Conservation (phyloP, 768 basidiomycete species). For the Hericium erinaceus region DNA sequence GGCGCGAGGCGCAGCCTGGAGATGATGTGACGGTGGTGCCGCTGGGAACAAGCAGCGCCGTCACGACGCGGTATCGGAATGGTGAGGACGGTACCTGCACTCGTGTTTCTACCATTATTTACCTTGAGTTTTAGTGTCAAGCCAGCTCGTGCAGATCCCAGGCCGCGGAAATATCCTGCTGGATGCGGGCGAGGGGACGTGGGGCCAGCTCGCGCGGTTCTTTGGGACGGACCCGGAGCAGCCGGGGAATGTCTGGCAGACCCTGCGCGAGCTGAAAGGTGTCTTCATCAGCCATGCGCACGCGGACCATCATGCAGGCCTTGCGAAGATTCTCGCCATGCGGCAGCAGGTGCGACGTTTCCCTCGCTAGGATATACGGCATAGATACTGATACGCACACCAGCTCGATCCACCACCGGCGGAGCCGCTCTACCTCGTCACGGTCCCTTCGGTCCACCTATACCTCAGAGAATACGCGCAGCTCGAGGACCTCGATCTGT, state of each 20-base stretch:
- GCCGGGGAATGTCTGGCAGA: slow-evolving; percentile 38
- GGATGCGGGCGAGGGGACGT: slow-evolving; percentile 88
- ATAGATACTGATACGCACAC: background rate
- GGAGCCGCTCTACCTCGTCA: slow-evolving; percentile 64
- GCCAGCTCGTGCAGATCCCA: slow-evolving; percentile 72
- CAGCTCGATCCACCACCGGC: slow-evolving; percentile 57
- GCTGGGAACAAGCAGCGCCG: slow-evolving; percentile 82
- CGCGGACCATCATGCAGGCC: slow-evolving; percentile 86
- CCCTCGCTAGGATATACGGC: background rate
- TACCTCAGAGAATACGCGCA: slow-evolving; percentile 69
- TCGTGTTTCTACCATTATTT: background rate
- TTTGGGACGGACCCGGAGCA: slow-evolving; percentile 45
- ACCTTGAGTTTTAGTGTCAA: slow-evolving; percentile 42
- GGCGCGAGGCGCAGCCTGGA: slow-evolving; percentile 27
- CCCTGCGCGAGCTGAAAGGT: slow-evolving; percentile 63
- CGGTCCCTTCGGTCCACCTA: slow-evolving; percentile 42
- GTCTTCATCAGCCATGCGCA: slow-evolving; percentile 88
- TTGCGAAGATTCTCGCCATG: slow-evolving; percentile 63
- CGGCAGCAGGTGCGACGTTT: slow-evolving; percentile 47
- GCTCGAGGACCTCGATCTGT: slow-evolving; percentile 63
- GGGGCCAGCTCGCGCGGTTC: slow-evolving; percentile 76
- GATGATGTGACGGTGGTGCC: slow-evolving; percentile 63
- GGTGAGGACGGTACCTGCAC: slow-evolving; percentile 33
- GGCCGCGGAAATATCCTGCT: slow-evolving; percentile 66
- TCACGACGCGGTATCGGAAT: slow-evolving; percentile 83